Evolutionary conservation across 129 eudicot species (phyloP), one percentile per base, ranked within the genome.

Genomic region (Glebionis coronaria): DNA sequence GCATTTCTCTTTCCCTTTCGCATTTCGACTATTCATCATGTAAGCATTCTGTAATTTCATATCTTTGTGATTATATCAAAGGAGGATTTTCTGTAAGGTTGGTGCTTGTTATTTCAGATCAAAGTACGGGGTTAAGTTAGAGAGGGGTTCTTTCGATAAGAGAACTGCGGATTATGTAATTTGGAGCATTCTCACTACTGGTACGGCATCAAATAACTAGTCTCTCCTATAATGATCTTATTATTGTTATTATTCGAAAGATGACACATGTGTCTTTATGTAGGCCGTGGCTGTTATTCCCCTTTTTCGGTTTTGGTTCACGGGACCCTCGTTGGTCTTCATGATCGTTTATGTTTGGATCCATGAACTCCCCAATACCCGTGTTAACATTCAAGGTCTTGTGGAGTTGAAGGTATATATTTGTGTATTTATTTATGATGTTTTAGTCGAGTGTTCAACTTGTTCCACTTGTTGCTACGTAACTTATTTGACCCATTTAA

Each of bases 91-190:
- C 4, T 44, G 9, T 14, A 56, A 57, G 52, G 20, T 55, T 74
- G 6, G 27, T 15, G 29, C 38, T 61, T 55, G 23, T 45, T 75
- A 15, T 63, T 40, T 9, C 55, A 87, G 94, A 81, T 67, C 78
- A 70, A 62, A 73, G 14, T 75, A 87, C 38, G 94, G 94, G 47
- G 89, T 81, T 69, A 72, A 76, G 44, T 73, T 86, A 69, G 94
- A 83, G 64, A 78, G 94, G 72, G 88, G 86, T 25, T 84, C 94
- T 63, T 86, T 78, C 21, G 94, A 78, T 81, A 86, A 83, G 76
- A 81, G 93, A 80, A 80, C 88, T 14, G 86, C 86, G 19, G 94
- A 83, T 55, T 81, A 75, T n/a, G 73, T 78, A 44, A 15, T 81
- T 79, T 67, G 94, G 94, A 69, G 84, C 83, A 44, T 19, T 81